Percentiles rank a stretch among this genome's conserved stretches.
phyloP scores from a whole-genome alignment of 495 filamentous ascomycete genomes.

The Platismatia glauca region DNA sequence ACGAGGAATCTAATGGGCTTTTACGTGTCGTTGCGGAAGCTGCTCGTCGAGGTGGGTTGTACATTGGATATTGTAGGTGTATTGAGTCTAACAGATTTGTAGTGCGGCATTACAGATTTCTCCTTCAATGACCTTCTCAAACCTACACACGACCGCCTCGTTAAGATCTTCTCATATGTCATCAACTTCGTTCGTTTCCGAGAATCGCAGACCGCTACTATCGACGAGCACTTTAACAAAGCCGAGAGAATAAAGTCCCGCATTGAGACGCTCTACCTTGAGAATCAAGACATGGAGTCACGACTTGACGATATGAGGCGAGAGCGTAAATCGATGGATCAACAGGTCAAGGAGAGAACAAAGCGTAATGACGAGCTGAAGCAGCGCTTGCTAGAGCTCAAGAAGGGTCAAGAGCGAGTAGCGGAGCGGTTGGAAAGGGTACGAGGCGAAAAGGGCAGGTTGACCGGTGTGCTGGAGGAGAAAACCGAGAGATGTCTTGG shows the following conservation, averaged over 20 bases:
- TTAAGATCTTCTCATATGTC: conserved; percentile 87
- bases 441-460: conserved; percentile 59
- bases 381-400: conserved; percentile 63
- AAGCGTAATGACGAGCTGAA: conserved; percentile 78
- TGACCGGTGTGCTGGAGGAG: conserved; percentile 67
- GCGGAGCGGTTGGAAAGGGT: conserved; percentile 67
- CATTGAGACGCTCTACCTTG: conserved; percentile 75
- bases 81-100: not conserved
- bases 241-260: conserved; percentile 72
- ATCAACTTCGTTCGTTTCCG: conserved; percentile 98
- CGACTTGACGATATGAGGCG: conserved; percentile 72
- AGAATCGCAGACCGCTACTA: conserved; percentile 74
- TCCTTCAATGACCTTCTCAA: conserved; percentile 82
- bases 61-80: not conserved
- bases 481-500: conserved; percentile 56
- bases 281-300: conserved; percentile 78
- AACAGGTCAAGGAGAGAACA: conserved; percentile 69
- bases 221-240: conserved; percentile 87
- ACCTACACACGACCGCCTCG: conserved; percentile 77
- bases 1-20: conserved; percentile 91
- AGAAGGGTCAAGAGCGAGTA: conserved; percentile 67
- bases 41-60: conserved; percentile 58
- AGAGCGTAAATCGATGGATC: conserved; percentile 67
- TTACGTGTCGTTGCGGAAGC: conserved; percentile 63
- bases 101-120: conserved; percentile 88